phyloP scores from a whole-genome alignment of 257 asterid species.

The Ilex asprella region DNA sequence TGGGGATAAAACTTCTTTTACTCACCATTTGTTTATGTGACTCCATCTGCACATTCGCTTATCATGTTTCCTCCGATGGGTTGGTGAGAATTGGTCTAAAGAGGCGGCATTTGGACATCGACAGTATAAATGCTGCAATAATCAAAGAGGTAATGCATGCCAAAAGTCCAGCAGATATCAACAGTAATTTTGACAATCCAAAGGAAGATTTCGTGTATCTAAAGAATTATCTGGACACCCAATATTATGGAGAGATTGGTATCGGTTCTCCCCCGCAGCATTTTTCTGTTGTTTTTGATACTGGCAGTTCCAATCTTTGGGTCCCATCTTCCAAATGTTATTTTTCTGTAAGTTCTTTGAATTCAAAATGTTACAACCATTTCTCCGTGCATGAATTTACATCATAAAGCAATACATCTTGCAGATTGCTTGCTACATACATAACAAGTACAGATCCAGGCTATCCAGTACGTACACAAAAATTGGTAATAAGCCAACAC shows the following conservation, averaged over 20 bases:
- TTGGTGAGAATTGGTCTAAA: conserved; percentile 22
- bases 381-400: neutral
- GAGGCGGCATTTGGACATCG: conserved; percentile 15
- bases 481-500: conserved; percentile 15
- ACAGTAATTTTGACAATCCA: neutral
- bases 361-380: neutral
- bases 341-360: conserved; percentile 24
- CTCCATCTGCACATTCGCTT: neutral
- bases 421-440: conserved; percentile 30
- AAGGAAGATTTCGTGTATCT: conserved; percentile 14
- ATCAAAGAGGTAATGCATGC: conserved; percentile 3
- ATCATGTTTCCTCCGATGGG: conserved; percentile 8
- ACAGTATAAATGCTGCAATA: conserved; percentile 10
- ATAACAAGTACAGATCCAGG: conserved; percentile 22
- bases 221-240: conserved; percentile 21
- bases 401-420: neutral
- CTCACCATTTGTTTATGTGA: too few species aligned
- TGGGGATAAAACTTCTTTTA: too few species aligned
- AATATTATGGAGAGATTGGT: conserved; percentile 24
- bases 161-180: neutral
- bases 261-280: conserved; percentile 35
- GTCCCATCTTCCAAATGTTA: conserved; percentile 31
- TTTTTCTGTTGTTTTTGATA: conserved; percentile 29
- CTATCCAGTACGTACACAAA: conserved; percentile 19
- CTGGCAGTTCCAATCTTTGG: conserved; percentile 36